These are phyloP conservation scores for Athelia sp. DNA, from an alignment of 1,284 basidiomycete genomes.

Conservation along the genomic window DNA sequence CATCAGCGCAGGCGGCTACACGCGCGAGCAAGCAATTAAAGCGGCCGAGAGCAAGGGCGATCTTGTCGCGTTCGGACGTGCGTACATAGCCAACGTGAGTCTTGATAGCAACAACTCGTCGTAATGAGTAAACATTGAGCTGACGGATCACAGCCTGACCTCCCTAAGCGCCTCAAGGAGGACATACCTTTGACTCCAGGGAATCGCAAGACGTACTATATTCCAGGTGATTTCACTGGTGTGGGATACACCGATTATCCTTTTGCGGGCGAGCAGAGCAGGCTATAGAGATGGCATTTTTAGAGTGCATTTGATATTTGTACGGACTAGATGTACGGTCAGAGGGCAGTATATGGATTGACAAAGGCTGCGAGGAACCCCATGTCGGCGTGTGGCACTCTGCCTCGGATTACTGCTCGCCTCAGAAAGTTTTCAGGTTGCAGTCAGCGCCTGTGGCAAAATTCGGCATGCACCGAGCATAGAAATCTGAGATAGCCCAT, in stretches of 20 bases:
- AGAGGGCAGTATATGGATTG: no score
- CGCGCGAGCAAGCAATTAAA: constrained; percentile 7
- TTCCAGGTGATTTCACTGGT: not conserved
- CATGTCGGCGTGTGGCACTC: no score
- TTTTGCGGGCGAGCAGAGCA: not conserved
- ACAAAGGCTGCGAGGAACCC: no score
- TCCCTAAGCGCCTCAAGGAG: not conserved
- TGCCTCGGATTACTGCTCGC: no score
- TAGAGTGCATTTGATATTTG: no score
- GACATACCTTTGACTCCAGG: not conserved
- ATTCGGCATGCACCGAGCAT: no score
- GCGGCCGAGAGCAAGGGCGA: constrained; percentile 1
- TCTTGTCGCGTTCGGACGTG: not conserved
- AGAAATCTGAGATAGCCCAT: no score
- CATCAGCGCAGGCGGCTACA: constrained; percentile 28
- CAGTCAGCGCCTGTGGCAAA: no score
- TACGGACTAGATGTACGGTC: no score
- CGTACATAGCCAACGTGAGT: constrained; percentile 1
- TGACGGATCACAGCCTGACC: not conserved
- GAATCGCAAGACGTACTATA: not conserved
- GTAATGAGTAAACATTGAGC: not conserved
- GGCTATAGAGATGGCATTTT: no score
- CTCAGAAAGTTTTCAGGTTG: no score
- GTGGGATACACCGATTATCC: constrained; percentile 2
- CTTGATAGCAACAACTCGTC: not conserved